phyloP scores from a whole-genome alignment of 2,329 filamentous ascomycete species.

The Venturia aucupariae region DNA sequence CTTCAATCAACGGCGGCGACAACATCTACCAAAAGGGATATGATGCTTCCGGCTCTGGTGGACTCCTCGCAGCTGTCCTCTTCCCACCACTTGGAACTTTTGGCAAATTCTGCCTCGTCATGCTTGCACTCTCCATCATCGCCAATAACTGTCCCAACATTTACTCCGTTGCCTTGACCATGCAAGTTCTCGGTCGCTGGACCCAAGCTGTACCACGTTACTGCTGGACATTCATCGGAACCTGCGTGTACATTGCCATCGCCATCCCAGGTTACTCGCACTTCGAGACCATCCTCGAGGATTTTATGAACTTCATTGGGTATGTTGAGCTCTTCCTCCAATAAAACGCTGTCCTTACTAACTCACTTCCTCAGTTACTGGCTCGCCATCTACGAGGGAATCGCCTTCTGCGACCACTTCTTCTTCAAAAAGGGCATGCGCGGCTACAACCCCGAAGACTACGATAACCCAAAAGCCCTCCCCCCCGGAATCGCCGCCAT shows the following conservation, averaged over 20 bases:
- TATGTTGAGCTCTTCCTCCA: neutral
- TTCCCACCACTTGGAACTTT: constrained; percentile 55
- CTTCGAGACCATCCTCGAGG: constrained; percentile 56
- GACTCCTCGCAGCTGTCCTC: constrained; percentile 57
- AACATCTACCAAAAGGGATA: constrained; percentile 51
- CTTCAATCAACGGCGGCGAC: constrained; percentile 41
- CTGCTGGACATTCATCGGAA: constrained; percentile 55
- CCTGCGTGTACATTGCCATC: constrained; percentile 56
- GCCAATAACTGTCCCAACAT: constrained; percentile 65
- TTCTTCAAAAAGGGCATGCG: constrained; percentile 54
- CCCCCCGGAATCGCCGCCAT: constrained; percentile 56
- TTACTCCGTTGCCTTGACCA: constrained; percentile 55
- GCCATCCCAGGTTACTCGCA: constrained; percentile 59
- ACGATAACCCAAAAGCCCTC: constrained; percentile 48
- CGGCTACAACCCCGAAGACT: constrained; percentile 51
- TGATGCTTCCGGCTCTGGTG: constrained; percentile 50
- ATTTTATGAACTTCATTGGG: constrained; percentile 50
- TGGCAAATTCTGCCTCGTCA: constrained; percentile 61
- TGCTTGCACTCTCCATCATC: constrained; percentile 57
- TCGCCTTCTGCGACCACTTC: constrained; percentile 58
- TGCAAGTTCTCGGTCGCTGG: constrained; percentile 54
- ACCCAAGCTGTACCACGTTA: constrained; percentile 55
- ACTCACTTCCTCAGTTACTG: constrained; percentile 49
- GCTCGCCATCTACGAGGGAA: constrained; percentile 63
- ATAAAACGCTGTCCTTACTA: neutral